phyloP scores from a whole-genome alignment of 106 monocot genomes.

The Platanthera guangdongensis region DNA sequence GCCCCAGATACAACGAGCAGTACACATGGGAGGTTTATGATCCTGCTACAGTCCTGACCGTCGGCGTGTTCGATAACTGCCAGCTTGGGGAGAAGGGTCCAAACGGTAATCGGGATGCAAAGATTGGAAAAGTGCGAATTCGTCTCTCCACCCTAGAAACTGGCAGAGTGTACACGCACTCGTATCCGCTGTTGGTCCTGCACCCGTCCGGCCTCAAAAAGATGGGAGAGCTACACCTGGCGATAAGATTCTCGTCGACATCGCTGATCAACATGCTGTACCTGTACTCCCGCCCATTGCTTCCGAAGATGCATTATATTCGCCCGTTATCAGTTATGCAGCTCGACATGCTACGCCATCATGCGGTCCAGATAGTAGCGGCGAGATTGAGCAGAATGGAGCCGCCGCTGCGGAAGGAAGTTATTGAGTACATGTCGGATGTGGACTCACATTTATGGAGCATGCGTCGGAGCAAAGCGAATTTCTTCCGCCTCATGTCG shows the following conservation, averaged over 20 bases:
- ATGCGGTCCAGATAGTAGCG: conserved; percentile 35
- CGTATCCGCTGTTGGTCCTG: conserved; percentile 20
- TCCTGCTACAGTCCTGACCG: conserved; percentile 26
- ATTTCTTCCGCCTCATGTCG: conserved; percentile 40
- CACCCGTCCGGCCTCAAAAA: conserved; percentile 26
- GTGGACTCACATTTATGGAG: conserved; percentile 35
- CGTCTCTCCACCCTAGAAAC: conserved; percentile 26
- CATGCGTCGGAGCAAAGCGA: conserved; percentile 36
- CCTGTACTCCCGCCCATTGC: conserved; percentile 21
- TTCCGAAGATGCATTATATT: conserved; percentile 34
- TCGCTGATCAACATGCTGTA: conserved; percentile 33
- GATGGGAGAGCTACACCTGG: conserved; percentile 38
- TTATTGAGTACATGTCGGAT: conserved; percentile 35
- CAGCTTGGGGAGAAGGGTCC: conserved; percentile 27
- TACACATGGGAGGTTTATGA: conserved; percentile 44
- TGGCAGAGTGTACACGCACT: conserved; percentile 22
- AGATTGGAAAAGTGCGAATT: conserved; percentile 24
- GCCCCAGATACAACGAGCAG: conserved; percentile 35
- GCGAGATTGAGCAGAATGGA: conserved; percentile 35
- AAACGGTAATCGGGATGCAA: conserved; percentile 16
- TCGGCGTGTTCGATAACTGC: conserved; percentile 34
- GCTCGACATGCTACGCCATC: conserved; percentile 34
- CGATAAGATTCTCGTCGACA: conserved; percentile 31
- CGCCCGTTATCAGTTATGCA: conserved; percentile 35
- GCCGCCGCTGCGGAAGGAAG: conserved; percentile 27